phyloP scores from a whole-genome alignment of 139 green algal species.

The Auxenochlorella protothecoides region DNA sequence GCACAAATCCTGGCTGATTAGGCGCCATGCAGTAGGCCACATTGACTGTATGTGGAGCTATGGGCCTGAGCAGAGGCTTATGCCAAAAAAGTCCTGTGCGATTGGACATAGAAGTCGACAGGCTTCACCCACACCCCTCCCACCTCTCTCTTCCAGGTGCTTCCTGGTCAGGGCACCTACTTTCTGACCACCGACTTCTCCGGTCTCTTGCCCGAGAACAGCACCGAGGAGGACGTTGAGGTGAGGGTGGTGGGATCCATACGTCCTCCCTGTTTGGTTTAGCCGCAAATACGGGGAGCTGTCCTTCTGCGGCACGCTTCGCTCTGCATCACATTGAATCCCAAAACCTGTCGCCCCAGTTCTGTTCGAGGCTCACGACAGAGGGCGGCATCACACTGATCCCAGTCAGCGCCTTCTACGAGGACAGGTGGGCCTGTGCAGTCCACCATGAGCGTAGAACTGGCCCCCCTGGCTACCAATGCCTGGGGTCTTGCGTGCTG shows the following conservation, averaged over 20 bases:
- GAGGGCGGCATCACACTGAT: slow-evolving; percentile 66
- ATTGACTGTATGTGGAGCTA: too few relatives aligned
- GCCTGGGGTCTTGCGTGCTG: too few relatives aligned
- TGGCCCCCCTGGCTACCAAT: too few relatives aligned
- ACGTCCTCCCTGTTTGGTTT: neutral
- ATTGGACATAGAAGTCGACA: too few relatives aligned
- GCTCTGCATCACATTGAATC: neutral
- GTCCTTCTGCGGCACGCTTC: neutral
- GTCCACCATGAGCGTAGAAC: too few relatives aligned
- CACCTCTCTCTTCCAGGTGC: neutral
- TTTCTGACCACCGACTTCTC: slow-evolving; percentile 61
- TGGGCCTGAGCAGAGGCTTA: too few relatives aligned
- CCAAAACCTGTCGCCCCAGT: slow-evolving; percentile 8
- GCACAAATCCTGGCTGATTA: too few relatives aligned
- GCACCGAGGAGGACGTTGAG: slow-evolving; percentile 13
- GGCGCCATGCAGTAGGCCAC: too few relatives aligned
- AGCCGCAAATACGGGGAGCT: too few relatives aligned
- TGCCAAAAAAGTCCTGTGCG: too few relatives aligned
- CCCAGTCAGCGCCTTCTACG: slow-evolving; percentile 49
- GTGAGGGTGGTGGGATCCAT: neutral
- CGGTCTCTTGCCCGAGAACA: slow-evolving; percentile 11
- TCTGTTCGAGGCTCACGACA: slow-evolving; percentile 52
- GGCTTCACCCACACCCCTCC: too few relatives aligned
- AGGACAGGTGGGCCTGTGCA: neutral
- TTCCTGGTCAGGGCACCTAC: slow-evolving; percentile 55